phyloP scores from a whole-genome alignment of 129 eudicot genomes.

The Centella asiatica region DNA sequence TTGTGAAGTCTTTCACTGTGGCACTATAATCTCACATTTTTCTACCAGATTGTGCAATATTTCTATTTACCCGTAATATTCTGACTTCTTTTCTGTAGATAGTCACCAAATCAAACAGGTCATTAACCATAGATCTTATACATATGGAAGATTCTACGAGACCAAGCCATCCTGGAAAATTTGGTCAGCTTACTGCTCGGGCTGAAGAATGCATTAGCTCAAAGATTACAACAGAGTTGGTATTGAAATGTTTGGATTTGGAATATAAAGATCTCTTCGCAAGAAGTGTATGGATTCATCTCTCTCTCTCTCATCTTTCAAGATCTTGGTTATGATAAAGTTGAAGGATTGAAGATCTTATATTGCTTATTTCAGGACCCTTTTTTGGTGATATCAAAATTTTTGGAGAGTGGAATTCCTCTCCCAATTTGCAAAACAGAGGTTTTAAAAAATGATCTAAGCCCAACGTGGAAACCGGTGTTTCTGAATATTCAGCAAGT shows the following conservation, averaged over 20 bases:
- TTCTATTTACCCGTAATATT: conserved; percentile 16
- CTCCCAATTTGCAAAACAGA: conserved; percentile 91
- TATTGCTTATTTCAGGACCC: conserved; percentile 70
- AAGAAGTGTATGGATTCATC: conserved; percentile 60
- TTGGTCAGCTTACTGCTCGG: conserved; percentile 66
- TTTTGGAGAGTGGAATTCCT: conserved; percentile 52
- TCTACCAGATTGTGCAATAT: background rate
- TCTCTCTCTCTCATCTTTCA: background rate
- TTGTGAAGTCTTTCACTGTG: background rate
- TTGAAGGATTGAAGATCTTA: conserved; percentile 15
- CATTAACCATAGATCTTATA: conserved; percentile 55
- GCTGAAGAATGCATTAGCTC: conserved; percentile 86
- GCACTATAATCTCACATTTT: background rate
- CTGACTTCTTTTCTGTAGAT: conserved; percentile 47
- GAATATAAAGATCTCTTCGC: conserved; percentile 88
- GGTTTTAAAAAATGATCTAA: conserved; percentile 68
- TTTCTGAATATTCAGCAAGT: conserved; percentile 71
- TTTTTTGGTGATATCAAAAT: conserved; percentile 70
- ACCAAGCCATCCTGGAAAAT: conserved; percentile 34
- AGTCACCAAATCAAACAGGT: conserved; percentile 57
- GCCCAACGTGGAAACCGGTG: conserved; percentile 77
- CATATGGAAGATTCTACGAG: conserved; percentile 39
- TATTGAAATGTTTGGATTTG: conserved; percentile 80
- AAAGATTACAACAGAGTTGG: conserved; percentile 71
- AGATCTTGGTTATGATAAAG: background rate